Base-by-base conservation (phyloP, 192 early-diverging fungal species). In the Gigaspora rosea region DNA sequence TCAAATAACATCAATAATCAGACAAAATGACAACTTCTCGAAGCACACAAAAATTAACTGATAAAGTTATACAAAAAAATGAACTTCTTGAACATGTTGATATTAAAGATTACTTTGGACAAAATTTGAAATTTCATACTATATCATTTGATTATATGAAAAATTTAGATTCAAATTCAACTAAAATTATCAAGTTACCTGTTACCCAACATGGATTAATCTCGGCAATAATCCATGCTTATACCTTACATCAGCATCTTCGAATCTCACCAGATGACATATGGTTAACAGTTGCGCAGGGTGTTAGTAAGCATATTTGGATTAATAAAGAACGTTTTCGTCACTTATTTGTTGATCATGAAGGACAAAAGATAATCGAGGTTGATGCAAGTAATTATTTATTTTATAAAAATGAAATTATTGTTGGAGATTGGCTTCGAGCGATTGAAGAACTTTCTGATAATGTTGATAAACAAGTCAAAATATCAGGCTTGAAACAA, bases 201-300 rank as follows among this genome's bases (percentile, higher is more conserved):
- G 0, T 12, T n/a, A 20, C 49, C 56, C 8, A 13, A 18, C 74
- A 75, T 75, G 61, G 74, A 50, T 41, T 75, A 12, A 35, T n/a
- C 13, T 49, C 59, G 3, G 62, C 74, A 33, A 75, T 75, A 1
- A 49, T 67, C 11, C 32, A 75, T 35, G 74, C 74, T 18, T 75
- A 75, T 52, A 66, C 6, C 63, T 46, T 52, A 47, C 74, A 75
- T n/a, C 74, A 75, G 33, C 46, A 62, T 0, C 74, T 75, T 67
- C 49, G 61, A 49, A 36, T 75, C 6, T 67, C 59, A 75, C 56
- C 74, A 35, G 74, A 75, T n/a, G 74, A 75, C 33, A 35, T 75
- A 27, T 75, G 74, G 74, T 67, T 75, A 22, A 67, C 74, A 16
- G 13, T 75, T 36, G 74, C 36, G 49, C 74, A 75, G 15, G 74